A percentile compares a stretch with the other conserved stretches of the same genome.
Conservation (phyloP, 2,329 filamentous ascomycete species). For the Arthrobotrys entomopaga region DNA sequence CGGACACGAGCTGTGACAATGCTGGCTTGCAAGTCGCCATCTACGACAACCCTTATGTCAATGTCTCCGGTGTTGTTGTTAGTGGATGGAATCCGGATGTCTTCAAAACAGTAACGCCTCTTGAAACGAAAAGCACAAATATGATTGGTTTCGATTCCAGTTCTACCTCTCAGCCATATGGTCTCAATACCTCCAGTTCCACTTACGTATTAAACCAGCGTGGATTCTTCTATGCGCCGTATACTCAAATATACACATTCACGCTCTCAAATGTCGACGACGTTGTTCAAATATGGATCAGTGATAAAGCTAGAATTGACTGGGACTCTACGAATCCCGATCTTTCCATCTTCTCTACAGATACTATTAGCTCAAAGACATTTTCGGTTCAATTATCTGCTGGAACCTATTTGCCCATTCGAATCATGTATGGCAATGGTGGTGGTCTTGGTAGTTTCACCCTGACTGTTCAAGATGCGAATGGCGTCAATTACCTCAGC, state of each 20-base stretch:
- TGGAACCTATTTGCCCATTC: slow-evolving; percentile 5
- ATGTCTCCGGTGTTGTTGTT: neutral
- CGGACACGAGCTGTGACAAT: slow-evolving; percentile 9
- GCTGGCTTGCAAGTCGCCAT: slow-evolving; percentile 8
- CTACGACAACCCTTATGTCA: slow-evolving; percentile 13
- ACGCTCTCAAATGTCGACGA: slow-evolving; percentile 14
- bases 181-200: neutral
- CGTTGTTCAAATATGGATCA: slow-evolving; percentile 9
- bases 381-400: neutral
- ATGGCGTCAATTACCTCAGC: slow-evolving; percentile 8
- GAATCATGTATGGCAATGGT: slow-evolving; percentile 14
- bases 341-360: neutral
- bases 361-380: neutral
- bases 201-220: slow-evolving; percentile 9
- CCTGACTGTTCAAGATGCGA: neutral
- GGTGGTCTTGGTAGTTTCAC: slow-evolving; percentile 16
- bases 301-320: slow-evolving; percentile 7
- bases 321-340: slow-evolving; percentile 5
- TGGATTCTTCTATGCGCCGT: slow-evolving; percentile 16
- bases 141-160: slow-evolving; percentile 5
- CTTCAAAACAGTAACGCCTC: slow-evolving; percentile 5
- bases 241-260: slow-evolving; percentile 2
- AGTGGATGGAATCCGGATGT: slow-evolving; percentile 9
- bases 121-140: neutral
- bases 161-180: slow-evolving; percentile 1